phyloP scores from a whole-genome alignment of 129 eudicot genomes.

The Artemisia argyi region DNA sequence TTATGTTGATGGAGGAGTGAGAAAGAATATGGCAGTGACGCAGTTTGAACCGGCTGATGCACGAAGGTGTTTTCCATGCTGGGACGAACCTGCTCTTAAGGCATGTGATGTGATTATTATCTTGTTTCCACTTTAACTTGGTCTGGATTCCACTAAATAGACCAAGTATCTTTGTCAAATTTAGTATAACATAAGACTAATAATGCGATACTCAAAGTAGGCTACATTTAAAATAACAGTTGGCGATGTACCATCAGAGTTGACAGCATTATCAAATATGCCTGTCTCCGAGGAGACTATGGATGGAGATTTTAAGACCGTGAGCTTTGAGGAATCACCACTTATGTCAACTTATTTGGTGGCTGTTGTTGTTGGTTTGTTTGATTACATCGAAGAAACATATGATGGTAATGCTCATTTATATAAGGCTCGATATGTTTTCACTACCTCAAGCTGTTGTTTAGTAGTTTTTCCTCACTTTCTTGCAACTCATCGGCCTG shows the following conservation, averaged over 20 bases:
- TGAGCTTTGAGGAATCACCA: slow-evolving; percentile 50
- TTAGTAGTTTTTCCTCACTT: not conserved
- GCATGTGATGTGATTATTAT: slow-evolving; percentile 15
- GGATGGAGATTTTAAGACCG: slow-evolving; percentile 37
- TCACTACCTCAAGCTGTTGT: slow-evolving; percentile 9
- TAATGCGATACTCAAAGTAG: slow-evolving; percentile 24
- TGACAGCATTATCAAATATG: slow-evolving; percentile 54
- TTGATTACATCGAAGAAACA: slow-evolving; percentile 56
- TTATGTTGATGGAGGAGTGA: slow-evolving; percentile 47
- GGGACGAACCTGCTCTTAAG: slow-evolving; percentile 69
- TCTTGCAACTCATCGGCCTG: slow-evolving; percentile 15
- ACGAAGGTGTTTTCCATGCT: slow-evolving; percentile 57
- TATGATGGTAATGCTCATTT: slow-evolving; percentile 36
- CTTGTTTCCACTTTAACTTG: not conserved
- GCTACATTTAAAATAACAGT: slow-evolving; percentile 52
- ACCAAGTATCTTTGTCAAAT: not conserved
- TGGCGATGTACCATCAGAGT: slow-evolving; percentile 42
- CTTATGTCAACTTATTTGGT: slow-evolving; percentile 68
- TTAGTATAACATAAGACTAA: not conserved
- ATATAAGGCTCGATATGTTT: slow-evolving; percentile 5
- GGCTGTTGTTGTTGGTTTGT: slow-evolving; percentile 56
- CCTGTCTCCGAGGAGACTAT: slow-evolving; percentile 38
- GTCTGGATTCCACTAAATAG: too few species aligned
- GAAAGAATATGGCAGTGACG: slow-evolving; percentile 59
- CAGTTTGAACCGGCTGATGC: slow-evolving; percentile 63